Evolutionary conservation across 2,329 filamentous ascomycete species (phyloP), one percentile per base, ranked within the genome.

Genomic region (Dactylellina sp.): DNA sequence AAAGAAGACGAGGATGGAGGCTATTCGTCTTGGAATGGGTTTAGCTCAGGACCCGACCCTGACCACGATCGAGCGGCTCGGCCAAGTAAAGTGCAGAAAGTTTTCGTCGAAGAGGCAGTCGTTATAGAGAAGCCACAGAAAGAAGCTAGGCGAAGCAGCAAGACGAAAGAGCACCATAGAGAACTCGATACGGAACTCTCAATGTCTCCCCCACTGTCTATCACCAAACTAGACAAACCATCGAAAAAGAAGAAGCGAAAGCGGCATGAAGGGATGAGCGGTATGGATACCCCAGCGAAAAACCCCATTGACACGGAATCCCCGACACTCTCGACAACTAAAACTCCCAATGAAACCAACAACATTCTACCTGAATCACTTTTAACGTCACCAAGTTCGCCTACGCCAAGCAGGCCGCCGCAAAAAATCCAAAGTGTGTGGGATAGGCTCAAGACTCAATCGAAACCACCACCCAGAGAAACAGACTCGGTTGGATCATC

Each of bases 1-100:
- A 44, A 39, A 18, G 49, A 62, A 16, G 55, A 46, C 12, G 70
- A 66, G 28, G 66, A 64, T 16, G 70, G 60, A n/a, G 68, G 49
- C 1, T 74, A 74, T 55, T 61, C 70, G 12, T 74, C 70, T 18
- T 74, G 70, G 70, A 61, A 62, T 35, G 70, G 70, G 2, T 56
- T 74, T 25, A 62, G 55, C 24, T 63, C 64, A 16, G 47, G 61
- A 7, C 55, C 46, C 16, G 56, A 56, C 7, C 16, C 44, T 2
- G 60, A 37, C 46, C n/a, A 32, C n/a, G n/a, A 14, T 25, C 44
- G n/a, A 1, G 22, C 39, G n/a, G n/a, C n/a, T n/a, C n/a, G 39
- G 22, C 40, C 40, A 14, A 20, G 20, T 24, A 66, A 66, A n/a
- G 24, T 28, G 20, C 44, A 40, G 11, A 59, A 60, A 16, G 56